Base-by-base conservation (phyloP, 2,329 filamentous ascomycete genomes). In the Xylariaceae sp. region DNA sequence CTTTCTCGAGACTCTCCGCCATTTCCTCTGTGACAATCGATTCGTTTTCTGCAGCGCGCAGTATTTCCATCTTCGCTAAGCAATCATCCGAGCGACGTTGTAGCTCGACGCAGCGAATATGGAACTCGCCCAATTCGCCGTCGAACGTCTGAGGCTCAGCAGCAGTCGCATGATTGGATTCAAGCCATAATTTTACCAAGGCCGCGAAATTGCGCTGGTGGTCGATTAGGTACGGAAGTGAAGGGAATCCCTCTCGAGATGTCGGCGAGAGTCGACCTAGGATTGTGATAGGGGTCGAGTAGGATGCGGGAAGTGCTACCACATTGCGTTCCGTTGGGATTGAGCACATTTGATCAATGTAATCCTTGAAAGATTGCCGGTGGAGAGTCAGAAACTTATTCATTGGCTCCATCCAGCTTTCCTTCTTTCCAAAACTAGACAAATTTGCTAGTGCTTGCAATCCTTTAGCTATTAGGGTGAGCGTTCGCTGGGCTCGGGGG, bases 341-440 rank as follows among this genome's bases (percentile, higher is more conserved):
- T 8, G 84, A 80, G 67, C 91, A 96, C 35, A 96, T 79, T 22
- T 81, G 75, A 59, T 97, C 90, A 45, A 96, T 85, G 54, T 90
- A 96, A 35, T 83, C 78, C 61, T 90, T 94, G 64, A 96, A 89
- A 30, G 86, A 79, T 53, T 84, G 76, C 16, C 89, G 80, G 56
- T 95, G 84, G 1, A 79, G 73, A 8, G 74, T 76, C 29, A 97
- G 69, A 55, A 96, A 96, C 33, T 78, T 79, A 59, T 96, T 97
- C 91, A 97, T 97, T 0, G 89, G 89, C 66, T 95, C 90, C 90
- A 97, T 96, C 89, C 89, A 97, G n/a, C 85, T 82, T 64, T 97
- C 91, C 61, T 95, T 95, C 59, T 87, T 90, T 31, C 91, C 91
- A 59, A 96, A 96, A 0, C 81, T 89, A 2, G 88, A 87, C 65